Percentiles rank a stretch among this genome's conserved stretches.
Conservation (phyloP, 257 asterid genomes). For the Salvia hispanica region DNA sequence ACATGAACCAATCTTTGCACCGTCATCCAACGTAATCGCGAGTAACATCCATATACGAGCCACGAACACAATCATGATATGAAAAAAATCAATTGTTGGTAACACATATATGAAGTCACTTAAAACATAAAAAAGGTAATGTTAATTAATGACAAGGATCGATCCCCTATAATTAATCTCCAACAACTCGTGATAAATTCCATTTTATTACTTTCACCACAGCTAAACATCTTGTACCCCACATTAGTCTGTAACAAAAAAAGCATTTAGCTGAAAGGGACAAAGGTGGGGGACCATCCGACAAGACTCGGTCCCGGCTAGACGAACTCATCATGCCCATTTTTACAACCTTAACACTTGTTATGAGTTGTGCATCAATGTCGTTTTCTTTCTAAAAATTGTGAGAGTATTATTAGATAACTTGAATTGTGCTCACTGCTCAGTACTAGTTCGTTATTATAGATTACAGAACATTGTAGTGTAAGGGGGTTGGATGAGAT, state of each 20-base stretch:
- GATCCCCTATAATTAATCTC: too few species aligned
- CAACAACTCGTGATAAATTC: neutral
- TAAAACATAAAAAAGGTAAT: too few species aligned
- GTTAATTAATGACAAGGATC: too few species aligned
- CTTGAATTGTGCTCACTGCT: neutral
- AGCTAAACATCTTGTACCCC: neutral
- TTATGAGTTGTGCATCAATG: neutral
- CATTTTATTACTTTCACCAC: neutral
- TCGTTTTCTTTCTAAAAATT: neutral
- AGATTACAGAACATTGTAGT: neutral
- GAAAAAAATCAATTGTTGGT: too few species aligned
- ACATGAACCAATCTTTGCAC: too few species aligned
- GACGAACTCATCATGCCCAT: neutral
- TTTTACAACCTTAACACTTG: neutral
- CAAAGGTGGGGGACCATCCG: conserved; percentile 27
- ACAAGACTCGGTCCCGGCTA: neutral
- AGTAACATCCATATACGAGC: too few species aligned
- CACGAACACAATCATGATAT: too few species aligned
- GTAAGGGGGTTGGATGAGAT: neutral
- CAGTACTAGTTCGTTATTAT: neutral
- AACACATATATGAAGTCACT: too few species aligned
- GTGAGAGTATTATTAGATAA: too few species aligned
- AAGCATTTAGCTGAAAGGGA: conserved; percentile 3
- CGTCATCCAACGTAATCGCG: too few species aligned
- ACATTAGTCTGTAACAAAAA: neutral